These are phyloP conservation scores for Pseudonitzschia multiseries DNA, from an alignment of 108 stramenopile species.

Conservation along the genomic window DNA sequence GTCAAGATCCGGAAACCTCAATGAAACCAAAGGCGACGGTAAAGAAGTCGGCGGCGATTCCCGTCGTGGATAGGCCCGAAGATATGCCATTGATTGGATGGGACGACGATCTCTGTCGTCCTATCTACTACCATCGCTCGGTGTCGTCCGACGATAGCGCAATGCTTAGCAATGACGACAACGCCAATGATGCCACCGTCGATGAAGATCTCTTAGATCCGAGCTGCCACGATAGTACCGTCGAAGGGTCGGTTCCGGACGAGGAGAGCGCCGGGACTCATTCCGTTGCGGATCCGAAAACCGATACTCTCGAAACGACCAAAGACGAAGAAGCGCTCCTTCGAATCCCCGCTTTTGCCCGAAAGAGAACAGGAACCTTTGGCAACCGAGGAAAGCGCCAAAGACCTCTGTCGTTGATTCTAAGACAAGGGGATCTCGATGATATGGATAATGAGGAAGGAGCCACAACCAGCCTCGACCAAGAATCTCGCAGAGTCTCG, in stretches of 20 bases:
- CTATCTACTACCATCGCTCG: constrained; percentile 23
- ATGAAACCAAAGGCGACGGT: neutral
- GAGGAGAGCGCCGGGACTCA: neutral
- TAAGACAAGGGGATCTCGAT: constrained; percentile 3
- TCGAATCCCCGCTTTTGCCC: constrained; percentile 9
- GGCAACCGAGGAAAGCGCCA: constrained; percentile 6
- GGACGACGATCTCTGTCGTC: constrained; percentile 39
- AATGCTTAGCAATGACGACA: neutral
- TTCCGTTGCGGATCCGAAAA: constrained; percentile 2
- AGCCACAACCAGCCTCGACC: neutral
- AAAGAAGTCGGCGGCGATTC: neutral
- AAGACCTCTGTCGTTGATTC: constrained; percentile 14
- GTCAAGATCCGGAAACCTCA: neutral
- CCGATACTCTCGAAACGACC: neutral
- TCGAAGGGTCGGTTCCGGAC: neutral
- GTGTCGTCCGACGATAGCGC: neutral
- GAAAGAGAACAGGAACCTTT: constrained; percentile 16
- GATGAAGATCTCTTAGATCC: neutral
- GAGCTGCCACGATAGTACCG: neutral
- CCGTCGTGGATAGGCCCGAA: neutral
- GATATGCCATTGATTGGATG: constrained; percentile 14
- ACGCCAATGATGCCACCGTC: neutral
- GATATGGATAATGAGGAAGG: neutral
- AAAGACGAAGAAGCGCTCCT: neutral
- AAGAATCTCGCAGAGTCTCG: constrained; percentile 2